A percentile compares a stretch with the other conserved stretches of the same genome.
Evolutionary conservation across 805 yeast species (phyloP).

Genomic region (Yarrowia yakushimensis): DNA sequence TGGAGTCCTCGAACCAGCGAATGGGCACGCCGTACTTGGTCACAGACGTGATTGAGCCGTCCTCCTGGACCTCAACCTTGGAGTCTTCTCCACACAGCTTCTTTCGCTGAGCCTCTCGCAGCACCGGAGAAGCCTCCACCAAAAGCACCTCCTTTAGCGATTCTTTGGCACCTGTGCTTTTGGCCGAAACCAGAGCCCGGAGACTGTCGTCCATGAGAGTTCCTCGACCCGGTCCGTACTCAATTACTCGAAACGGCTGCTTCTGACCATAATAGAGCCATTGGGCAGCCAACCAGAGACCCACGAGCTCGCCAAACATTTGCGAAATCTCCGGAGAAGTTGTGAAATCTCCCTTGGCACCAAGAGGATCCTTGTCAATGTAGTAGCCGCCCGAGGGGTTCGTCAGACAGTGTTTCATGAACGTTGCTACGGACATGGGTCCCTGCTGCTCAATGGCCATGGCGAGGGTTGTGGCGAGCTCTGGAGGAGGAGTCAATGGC

Average conservation of each 20-base stretch:
- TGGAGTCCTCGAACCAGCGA: constrained; percentile 37
- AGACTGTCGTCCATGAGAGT: constrained; percentile 69
- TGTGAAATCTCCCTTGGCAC: constrained; percentile 66
- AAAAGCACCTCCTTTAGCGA: constrained; percentile 44
- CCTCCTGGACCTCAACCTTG: background rate
- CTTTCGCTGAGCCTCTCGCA: constrained; percentile 54
- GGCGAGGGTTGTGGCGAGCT: constrained; percentile 32
- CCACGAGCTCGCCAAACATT: constrained; percentile 81
- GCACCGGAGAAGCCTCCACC: constrained; percentile 69
- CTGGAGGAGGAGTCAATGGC: background rate
- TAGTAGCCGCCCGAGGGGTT: constrained; percentile 78
- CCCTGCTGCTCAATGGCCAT: constrained; percentile 56
- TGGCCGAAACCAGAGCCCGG: constrained; percentile 33
- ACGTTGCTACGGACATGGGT: constrained; percentile 67
- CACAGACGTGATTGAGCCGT: constrained; percentile 20
- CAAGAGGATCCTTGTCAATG: constrained; percentile 72
- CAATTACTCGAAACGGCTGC: constrained; percentile 52
- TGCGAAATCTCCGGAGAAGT: constrained; percentile 87
- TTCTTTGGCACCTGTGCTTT: constrained; percentile 6
- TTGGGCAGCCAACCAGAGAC: constrained; percentile 55
- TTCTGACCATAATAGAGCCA: constrained; percentile 61
- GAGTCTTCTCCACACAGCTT: constrained; percentile 43
- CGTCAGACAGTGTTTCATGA: constrained; percentile 77
- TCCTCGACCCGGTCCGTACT: constrained; percentile 85
- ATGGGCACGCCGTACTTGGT: constrained; percentile 50